Conservation (phyloP, 768 basidiomycete species). For the Kwoniella bestiolae region DNA sequence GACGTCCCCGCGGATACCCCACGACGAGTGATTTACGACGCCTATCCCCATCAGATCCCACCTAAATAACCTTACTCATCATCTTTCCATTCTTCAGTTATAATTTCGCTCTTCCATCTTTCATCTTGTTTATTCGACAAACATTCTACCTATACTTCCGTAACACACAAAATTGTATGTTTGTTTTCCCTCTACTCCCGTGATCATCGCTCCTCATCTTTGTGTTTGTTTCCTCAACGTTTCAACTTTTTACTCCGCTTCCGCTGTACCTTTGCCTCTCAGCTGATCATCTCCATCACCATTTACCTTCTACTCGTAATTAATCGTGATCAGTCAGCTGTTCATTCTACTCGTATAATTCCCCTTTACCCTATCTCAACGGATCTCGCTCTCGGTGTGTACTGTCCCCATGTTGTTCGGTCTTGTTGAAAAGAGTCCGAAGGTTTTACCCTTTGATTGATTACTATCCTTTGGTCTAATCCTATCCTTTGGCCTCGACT, state of each 20-base stretch:
- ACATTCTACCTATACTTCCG: neutral
- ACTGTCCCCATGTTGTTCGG: neutral
- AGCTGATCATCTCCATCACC: neutral
- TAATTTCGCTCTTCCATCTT: too few species aligned
- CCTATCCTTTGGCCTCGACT: constrained; percentile 3
- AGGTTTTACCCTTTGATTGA: neutral
- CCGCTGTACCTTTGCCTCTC: neutral
- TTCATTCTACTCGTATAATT: neutral
- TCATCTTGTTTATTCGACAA: neutral
- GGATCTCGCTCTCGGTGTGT: neutral
- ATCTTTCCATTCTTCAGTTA: neutral
- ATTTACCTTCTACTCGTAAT: too few species aligned
- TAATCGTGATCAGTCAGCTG: neutral
- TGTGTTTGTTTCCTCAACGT: neutral
- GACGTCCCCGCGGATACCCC: neutral
- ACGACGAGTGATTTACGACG: neutral
- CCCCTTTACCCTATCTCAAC: neutral
- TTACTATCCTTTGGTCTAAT: constrained; percentile 2
- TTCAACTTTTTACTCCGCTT: neutral
- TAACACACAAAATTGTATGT: neutral
- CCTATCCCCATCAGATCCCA: neutral
- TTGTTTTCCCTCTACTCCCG: neutral
- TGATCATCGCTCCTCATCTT: neutral
- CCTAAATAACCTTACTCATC: neutral
- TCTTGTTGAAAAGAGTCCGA: neutral